Evolutionary conservation across 768 basidiomycete species (phyloP).

Genomic region (Trametes coccinea): DNA sequence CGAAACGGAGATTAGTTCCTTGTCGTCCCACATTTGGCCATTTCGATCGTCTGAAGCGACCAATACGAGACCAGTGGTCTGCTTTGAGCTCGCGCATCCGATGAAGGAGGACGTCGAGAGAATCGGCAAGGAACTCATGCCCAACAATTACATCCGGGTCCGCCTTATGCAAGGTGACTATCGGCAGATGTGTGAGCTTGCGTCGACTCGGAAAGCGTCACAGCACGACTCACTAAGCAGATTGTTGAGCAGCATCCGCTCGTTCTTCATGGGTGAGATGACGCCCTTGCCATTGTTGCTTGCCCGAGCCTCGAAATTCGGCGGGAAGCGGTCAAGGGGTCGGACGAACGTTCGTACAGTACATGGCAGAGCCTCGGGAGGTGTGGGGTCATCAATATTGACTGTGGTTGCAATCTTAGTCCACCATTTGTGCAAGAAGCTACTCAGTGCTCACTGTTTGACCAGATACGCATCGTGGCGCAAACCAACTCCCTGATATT

Average conservation of each 20-base stretch:
- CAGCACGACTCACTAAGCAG: constrained; percentile 58
- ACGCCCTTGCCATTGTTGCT: constrained; percentile 62
- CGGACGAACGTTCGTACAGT: constrained; percentile 86
- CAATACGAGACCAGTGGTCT: constrained; percentile 93
- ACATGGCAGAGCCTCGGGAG: constrained; percentile 83
- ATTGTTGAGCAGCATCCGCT: constrained; percentile 81
- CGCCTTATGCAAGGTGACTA: constrained; percentile 75
- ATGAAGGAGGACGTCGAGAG: constrained; percentile 86
- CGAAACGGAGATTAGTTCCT: constrained; percentile 79
- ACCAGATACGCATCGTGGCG: constrained; percentile 82
- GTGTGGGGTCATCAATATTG: constrained; percentile 87
- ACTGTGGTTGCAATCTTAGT: constrained; percentile 44
- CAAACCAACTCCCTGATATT: constrained; percentile 96
- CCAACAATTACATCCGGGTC: constrained; percentile 96
- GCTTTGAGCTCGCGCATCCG: constrained; percentile 89
- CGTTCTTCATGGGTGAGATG: constrained; percentile 76
- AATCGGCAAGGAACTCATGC: constrained; percentile 89
- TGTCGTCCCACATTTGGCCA: constrained; percentile 83
- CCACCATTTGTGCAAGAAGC: neutral
- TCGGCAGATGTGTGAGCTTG: constrained; percentile 8
- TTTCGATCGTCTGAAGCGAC: constrained; percentile 81
- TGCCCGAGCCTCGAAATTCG: constrained; percentile 74
- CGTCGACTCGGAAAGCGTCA: neutral
- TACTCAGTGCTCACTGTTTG: constrained; percentile 46
- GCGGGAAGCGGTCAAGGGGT: constrained; percentile 84